phyloP scores from a whole-genome alignment of 305 asterid genomes.

The Fraxinus paxiana region DNA sequence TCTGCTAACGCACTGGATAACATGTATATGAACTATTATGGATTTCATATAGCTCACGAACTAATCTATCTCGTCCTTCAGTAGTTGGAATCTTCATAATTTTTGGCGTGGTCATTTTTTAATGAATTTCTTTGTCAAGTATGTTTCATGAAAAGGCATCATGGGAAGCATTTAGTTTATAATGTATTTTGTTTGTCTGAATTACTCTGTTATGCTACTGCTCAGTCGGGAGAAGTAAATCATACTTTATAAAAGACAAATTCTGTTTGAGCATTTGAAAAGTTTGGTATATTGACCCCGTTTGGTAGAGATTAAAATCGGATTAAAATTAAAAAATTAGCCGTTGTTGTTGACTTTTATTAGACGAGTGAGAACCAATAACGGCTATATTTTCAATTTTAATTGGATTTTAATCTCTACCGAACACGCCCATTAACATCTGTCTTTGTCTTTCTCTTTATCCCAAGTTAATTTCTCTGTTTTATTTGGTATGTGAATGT shows the following conservation, averaged over 20 bases:
- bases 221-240: not conserved
- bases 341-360: no score
- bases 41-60: not conserved
- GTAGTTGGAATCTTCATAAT: not conserved
- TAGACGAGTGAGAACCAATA: no score
- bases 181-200: not conserved
- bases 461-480: not conserved
- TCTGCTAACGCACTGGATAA: not conserved
- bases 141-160: not conserved
- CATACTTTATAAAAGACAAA: not conserved
- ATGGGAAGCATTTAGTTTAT: not conserved
- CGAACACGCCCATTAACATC: no score
- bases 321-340: no score
- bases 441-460: not conserved
- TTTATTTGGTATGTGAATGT: not conserved
- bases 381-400: no score
- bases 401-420: no score
- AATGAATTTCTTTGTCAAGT: not conserved
- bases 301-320: no score
- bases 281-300: not conserved
- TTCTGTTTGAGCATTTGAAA: not conserved
- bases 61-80: not conserved
- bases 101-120: constrained; percentile 6
- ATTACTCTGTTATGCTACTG: not conserved
- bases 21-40: not conserved